Evolutionary conservation across 83 land plant genomes (phyloP), one percentile per base, ranked within the genome.

Genomic region (Larix sibirica): DNA sequence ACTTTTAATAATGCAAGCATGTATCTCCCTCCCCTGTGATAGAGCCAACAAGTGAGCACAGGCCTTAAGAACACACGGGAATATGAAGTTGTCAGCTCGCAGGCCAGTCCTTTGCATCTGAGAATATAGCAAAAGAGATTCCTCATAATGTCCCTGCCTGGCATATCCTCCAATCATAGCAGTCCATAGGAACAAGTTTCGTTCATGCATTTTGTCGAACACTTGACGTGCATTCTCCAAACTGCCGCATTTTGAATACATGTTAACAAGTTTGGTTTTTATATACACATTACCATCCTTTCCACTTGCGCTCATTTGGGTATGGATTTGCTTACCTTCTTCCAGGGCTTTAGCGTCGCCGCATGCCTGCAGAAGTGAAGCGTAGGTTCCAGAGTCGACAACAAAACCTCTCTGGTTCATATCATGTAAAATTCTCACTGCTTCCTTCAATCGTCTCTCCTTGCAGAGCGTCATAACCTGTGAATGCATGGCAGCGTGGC

Each of bases 181-280:
- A 68, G 84, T 88, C 86, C 88, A 90, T 20, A 84, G 50, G 77
- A 84, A 87, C 64, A 74, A 2, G 18, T 36, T 44, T n/a, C 79
- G 82, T 28, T 75, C 26, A 68, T 13, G 78, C 26, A 42, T 40
- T 62, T 16, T 33, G 58, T 50, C 38, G 62, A 83, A 63, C 79
- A 79, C 62, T 1, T n/a, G 62, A 24, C 59, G 21, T 66, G 87
- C 83, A 76, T 68, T 47, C 36, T 78, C 64, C 14, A 60, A 23
- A 80, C 81, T 61, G 62, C 64, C 81, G 68, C 40, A 71, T 17
- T 77, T 62, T 79, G 40, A 4, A 80, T 78, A 85, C 62, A 66
- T 68, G 77, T 64, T 56, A 65, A 85, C n/a, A 47, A 85, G 81
- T 12, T 24, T 50, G 80, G 81, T 40, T 67, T 24, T 47, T 8